Conservation (phyloP, 1,139 yeast genomes). For the Kodamaea alishanica region DNA sequence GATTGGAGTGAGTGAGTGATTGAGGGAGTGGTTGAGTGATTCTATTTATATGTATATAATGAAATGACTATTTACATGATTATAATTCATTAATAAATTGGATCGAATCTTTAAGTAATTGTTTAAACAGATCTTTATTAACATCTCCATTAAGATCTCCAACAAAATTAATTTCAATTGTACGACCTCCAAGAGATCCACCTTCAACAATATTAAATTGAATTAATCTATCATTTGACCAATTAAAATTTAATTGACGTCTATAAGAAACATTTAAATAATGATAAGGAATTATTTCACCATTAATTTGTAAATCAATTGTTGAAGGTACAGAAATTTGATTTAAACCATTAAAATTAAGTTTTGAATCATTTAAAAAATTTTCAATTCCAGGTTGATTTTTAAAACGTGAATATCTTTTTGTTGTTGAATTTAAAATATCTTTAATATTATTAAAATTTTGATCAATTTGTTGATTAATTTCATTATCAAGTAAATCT, state of each 20-base stretch:
- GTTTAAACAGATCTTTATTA: conserved; percentile 22
- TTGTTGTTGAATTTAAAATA: conserved; percentile 28
- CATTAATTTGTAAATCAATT: conserved; percentile 37
- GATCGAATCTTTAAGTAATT: conserved; percentile 27
- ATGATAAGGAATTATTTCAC: conserved; percentile 35
- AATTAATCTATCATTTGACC: conserved; percentile 27
- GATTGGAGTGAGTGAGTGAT: no score
- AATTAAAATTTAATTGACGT: conserved; percentile 43
- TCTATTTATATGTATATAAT: neutral
- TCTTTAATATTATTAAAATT: conserved; percentile 11
- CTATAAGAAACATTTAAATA: conserved; percentile 42
- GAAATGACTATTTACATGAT: conserved; percentile 4
- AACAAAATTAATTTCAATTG: conserved; percentile 45
- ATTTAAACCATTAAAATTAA: conserved; percentile 39
- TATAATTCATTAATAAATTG: conserved; percentile 22
- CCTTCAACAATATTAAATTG: conserved; percentile 53
- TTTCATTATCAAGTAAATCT: conserved; percentile 19
- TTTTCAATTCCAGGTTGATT: conserved; percentile 46
- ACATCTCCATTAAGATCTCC: conserved; percentile 29
- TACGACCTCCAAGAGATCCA: conserved; percentile 53
- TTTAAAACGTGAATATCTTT: conserved; percentile 27
- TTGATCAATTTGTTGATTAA: neutral
- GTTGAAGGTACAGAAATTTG: conserved; percentile 34
- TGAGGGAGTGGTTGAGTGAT: no score
- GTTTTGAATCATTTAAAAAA: conserved; percentile 36